Percentiles rank a stretch among this genome's conserved stretches.
Evolutionary conservation across 805 yeast genomes (phyloP).

Genomic region (Pichia nakasei): DNA sequence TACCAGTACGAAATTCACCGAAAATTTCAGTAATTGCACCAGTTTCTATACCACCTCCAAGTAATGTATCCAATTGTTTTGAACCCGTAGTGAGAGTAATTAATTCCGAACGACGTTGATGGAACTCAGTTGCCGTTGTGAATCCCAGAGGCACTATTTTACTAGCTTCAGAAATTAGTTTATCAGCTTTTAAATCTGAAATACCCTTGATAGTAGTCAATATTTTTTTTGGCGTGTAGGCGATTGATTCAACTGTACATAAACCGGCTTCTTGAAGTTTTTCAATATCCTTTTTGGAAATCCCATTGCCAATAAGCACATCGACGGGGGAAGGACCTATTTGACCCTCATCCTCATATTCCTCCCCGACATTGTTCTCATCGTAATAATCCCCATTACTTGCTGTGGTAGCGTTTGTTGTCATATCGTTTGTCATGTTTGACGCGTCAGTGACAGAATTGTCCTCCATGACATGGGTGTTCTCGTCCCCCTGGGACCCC

Average conservation of each 20-base stretch:
- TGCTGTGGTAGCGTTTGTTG: slow-evolving; percentile 2
- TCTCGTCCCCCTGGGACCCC: slow-evolving; percentile 3
- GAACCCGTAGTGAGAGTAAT: slow-evolving; percentile 95
- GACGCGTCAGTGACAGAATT: slow-evolving; percentile 7
- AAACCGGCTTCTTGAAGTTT: slow-evolving; percentile 77
- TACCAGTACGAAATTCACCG: slow-evolving; percentile 97
- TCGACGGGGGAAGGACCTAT: slow-evolving; percentile 47
- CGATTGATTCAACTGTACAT: slow-evolving; percentile 86
- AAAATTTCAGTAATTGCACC: slow-evolving; percentile 94
- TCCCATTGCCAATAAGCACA: slow-evolving; percentile 72
- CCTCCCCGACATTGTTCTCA: neutral
- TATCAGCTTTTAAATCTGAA: slow-evolving; percentile 91
- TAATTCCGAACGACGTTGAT: slow-evolving; percentile 79
- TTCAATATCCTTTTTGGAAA: slow-evolving; percentile 65
- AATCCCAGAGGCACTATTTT: slow-evolving; percentile 91
- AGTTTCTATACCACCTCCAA: slow-evolving; percentile 96
- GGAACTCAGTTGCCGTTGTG: slow-evolving; percentile 94
- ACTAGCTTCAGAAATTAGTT: slow-evolving; percentile 72
- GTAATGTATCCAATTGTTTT: slow-evolving; percentile 79
- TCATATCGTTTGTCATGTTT: neutral
- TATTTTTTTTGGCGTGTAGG: slow-evolving; percentile 82
- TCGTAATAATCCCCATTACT: neutral
- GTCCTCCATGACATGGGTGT: neutral
- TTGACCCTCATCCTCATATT: slow-evolving; percentile 31
- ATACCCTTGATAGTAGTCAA: slow-evolving; percentile 79